Evolutionary conservation across 2,329 filamentous ascomycete genomes (phyloP).

Genomic region (Colletotrichum karsti): DNA sequence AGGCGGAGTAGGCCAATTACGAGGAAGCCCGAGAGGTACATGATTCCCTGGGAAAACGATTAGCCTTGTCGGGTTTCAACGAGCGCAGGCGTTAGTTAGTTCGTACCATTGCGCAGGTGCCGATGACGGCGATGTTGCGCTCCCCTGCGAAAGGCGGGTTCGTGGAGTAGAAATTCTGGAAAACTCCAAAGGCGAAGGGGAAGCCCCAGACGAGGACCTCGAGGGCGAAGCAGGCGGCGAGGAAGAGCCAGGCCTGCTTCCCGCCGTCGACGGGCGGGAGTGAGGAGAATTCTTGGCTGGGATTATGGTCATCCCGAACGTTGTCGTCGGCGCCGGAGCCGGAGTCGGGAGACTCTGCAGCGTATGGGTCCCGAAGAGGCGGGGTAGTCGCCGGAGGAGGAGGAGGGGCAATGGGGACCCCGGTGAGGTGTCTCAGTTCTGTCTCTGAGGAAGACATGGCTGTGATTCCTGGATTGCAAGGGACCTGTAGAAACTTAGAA

Average conservation of each 20-base stretch:
- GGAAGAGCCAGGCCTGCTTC: conserved; percentile 44
- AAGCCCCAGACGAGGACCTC: conserved; percentile 69
- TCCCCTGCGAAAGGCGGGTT: conserved; percentile 65
- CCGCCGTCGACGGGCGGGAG: conserved; percentile 45
- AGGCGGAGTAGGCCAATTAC: conserved; percentile 54
- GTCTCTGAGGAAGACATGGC: conserved; percentile 12
- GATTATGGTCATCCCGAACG: neutral
- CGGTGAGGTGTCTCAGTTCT: conserved; percentile 11
- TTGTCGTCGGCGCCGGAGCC: neutral
- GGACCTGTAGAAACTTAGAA: neutral
- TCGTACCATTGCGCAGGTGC: conserved; percentile 67
- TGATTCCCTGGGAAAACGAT: conserved; percentile 52
- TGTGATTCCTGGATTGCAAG: neutral
- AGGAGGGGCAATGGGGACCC: neutral
- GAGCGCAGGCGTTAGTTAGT: neutral
- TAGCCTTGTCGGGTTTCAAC: neutral
- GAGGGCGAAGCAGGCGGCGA: conserved; percentile 50
- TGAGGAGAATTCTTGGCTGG: conserved; percentile 31
- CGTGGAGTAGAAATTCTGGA: conserved; percentile 73
- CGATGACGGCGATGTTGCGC: conserved; percentile 67
- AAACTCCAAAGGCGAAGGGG: conserved; percentile 74
- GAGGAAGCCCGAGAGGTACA: conserved; percentile 63
- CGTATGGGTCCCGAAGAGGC: conserved; percentile 1
- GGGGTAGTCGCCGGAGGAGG: neutral
- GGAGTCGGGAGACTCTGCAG: neutral